phyloP scores from a whole-genome alignment of 495 filamentous ascomycete species.

The Daldinia bambusicola region DNA sequence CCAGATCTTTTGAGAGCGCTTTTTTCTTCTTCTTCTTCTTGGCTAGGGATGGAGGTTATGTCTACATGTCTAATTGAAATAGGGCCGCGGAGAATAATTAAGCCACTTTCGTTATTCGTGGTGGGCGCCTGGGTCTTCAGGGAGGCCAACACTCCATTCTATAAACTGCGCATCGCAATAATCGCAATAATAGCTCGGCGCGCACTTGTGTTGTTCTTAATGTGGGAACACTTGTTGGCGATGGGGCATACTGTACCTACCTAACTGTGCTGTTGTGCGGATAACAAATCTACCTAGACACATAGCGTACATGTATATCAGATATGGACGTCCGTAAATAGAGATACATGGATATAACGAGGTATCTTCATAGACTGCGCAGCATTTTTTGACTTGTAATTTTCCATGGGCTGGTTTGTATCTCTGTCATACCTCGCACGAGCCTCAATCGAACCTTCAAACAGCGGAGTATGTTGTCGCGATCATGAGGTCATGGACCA shows the following conservation, averaged over 20 bases:
- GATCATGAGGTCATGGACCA: constrained; percentile 38
- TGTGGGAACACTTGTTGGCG: constrained; percentile 18
- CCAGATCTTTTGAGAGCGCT: constrained; percentile 15
- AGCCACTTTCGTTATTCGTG: constrained; percentile 29
- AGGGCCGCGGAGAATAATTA: constrained; percentile 39
- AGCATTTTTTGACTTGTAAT: neutral
- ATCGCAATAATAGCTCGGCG: constrained; percentile 1
- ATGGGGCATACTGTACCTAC: neutral
- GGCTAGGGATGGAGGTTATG: constrained; percentile 18
- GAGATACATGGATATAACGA: no score
- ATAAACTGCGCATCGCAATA: constrained; percentile 42
- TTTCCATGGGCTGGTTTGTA: constrained; percentile 21
- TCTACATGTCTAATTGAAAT: constrained; percentile 24
- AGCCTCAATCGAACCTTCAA: constrained; percentile 38
- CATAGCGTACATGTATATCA: no score
- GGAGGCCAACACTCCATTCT: constrained; percentile 19
- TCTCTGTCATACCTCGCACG: constrained; percentile 43
- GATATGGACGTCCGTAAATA: no score
- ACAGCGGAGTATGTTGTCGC: constrained; percentile 20
- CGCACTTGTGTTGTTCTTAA: constrained; percentile 34
- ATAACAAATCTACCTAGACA: no score
- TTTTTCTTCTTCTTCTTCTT: no score
- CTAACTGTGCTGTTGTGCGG: no score
- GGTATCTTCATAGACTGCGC: no score
- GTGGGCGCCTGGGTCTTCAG: constrained; percentile 12